Base-by-base conservation (phyloP, 2,329 filamentous ascomycete species). In the Alternaria sp. region DNA sequence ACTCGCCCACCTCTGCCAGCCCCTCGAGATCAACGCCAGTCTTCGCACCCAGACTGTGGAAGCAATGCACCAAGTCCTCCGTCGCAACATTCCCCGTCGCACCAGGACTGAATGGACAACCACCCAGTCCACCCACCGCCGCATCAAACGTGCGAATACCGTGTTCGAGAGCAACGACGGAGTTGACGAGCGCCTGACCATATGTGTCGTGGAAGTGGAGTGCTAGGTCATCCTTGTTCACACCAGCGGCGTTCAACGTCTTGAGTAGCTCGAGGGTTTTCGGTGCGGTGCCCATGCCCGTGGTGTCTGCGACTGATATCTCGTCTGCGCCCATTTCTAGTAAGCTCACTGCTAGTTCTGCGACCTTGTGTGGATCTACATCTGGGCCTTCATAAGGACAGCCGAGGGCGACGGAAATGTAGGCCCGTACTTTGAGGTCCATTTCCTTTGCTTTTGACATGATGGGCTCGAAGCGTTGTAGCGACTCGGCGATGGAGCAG, bases 171-270 rank as follows among this genome's bases (percentile, higher is more conserved):
- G 90, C 89, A 0, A 94, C 89, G 11, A 92, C 89, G 6, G 90
- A 90, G 75, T 96, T 96, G 8, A 93, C 90, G n/a, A 95, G 83
- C 1, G 92, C 93, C 82, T 93, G 91, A 1, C 92, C 93, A 75
- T 93, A 95, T 1, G 93, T 96, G 75, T 97, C 92, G 79, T 97
- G 93, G 74, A 96, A 95, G 79, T 97, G 93, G 82, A 94, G 89
- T 0, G 92, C 92, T 11, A 96, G 81, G 71, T 92, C 90, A 71
- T 89, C 88, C 58, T 86, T 86, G 19, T 90, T 85, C 17, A 96
- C 86, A 0, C 90, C 90, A 2, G 90, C 91, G 1, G 88, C 86
- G 9, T 84, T 80, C 79, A 93, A 82, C 59, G 89, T 89, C 67
- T 85, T 85, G 61, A 93, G 83, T 50, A 93, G 82, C 59, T 88